These are phyloP conservation scores for Myxozyma vanderwaltii DNA, from an alignment of 805 yeast genomes.

Conservation along the genomic window DNA sequence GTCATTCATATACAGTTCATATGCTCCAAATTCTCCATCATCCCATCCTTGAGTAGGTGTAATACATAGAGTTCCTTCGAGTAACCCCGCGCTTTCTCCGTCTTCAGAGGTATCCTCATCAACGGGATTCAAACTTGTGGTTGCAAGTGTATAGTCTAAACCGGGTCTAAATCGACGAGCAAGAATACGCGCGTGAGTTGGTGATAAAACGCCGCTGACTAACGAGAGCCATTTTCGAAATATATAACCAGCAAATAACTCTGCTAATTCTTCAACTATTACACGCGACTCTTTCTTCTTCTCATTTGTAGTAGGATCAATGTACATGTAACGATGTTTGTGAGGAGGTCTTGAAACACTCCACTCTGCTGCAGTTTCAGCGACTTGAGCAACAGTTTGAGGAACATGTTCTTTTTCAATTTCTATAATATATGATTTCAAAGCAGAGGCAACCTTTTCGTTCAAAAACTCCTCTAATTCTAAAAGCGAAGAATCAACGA, in stretches of 20 bases:
- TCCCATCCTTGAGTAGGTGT: constrained; percentile 88
- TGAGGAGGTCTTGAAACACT: constrained; percentile 91
- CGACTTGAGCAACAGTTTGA: constrained; percentile 38
- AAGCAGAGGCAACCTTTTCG: constrained; percentile 51
- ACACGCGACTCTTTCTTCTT: constrained; percentile 33
- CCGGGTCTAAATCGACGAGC: constrained; percentile 94
- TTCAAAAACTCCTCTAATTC: constrained; percentile 67
- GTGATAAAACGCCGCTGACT: constrained; percentile 59
- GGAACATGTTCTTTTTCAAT: constrained; percentile 49
- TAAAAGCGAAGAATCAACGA: constrained; percentile 68
- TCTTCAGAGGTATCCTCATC: constrained; percentile 36
- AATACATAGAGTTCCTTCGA: constrained; percentile 80
- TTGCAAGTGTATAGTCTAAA: constrained; percentile 87
- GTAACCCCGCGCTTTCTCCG: constrained; percentile 48
- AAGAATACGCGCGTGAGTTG: constrained; percentile 66
- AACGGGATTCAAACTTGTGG: constrained; percentile 47
- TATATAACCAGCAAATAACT: constrained; percentile 41
- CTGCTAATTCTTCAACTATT: constrained; percentile 12
- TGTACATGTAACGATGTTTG: constrained; percentile 80
- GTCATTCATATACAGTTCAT: constrained; percentile 76
- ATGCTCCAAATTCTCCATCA: constrained; percentile 79
- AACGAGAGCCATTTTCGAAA: constrained; percentile 70
- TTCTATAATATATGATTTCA: constrained; percentile 51
- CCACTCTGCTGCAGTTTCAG: constrained; percentile 72
- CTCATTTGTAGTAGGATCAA: constrained; percentile 48